These are phyloP conservation scores for Conoideocrella luteorostrata DNA, from an alignment of 2,329 filamentous ascomycete genomes.

Conservation along the genomic window DNA sequence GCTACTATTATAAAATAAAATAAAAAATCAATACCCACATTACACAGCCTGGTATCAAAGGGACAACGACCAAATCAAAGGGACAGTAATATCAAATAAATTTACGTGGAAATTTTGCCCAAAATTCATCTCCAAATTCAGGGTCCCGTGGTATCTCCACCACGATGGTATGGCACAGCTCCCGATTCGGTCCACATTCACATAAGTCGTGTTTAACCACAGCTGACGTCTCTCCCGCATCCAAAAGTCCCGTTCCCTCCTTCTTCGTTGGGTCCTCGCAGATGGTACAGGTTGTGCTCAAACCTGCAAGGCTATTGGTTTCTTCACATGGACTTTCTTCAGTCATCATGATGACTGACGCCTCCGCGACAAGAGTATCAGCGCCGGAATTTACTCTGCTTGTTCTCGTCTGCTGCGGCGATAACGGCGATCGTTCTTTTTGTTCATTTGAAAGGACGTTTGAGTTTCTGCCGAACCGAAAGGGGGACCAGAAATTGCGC, in stretches of 20 bases:
- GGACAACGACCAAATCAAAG: too few species aligned
- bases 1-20: too few species aligned
- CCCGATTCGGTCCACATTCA: not conserved
- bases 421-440: not conserved
- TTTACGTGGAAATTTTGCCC: conserved; percentile 1
- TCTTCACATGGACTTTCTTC: not conserved
- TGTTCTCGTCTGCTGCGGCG: not conserved
- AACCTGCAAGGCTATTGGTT: too few species aligned
- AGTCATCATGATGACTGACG: not conserved
- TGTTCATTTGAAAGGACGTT: not conserved
- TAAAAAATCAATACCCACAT: too few species aligned
- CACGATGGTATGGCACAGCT: not conserved
- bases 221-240: not conserved
- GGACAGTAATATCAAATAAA: not conserved
- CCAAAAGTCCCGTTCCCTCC: not conserved
- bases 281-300: not conserved
- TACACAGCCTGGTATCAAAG: too few species aligned
- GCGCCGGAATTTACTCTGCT: not conserved
- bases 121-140: conserved; percentile 3
- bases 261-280: not conserved
- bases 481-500: conserved; percentile 3
- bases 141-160: conserved; percentile 3
- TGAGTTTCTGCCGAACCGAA: not conserved
- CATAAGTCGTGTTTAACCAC: not conserved
- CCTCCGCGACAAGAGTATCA: not conserved